Percentiles rank a stretch among this genome's conserved stretches.
Conservation (phyloP, 805 yeast genomes). For the Yarrowia sp. region DNA sequence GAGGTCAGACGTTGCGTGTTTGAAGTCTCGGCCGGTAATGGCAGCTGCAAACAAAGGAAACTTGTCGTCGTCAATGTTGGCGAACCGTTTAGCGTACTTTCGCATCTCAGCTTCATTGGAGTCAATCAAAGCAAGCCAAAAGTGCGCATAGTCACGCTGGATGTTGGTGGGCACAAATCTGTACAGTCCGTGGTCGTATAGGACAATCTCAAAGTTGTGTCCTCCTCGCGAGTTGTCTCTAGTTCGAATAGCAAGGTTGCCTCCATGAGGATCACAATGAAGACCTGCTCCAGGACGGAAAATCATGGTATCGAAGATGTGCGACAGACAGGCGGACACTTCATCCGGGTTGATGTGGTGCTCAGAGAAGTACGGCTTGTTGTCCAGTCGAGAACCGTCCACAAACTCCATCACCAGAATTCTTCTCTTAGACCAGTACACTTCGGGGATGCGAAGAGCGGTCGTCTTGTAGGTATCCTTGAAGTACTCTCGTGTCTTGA, state of each 20-base stretch:
- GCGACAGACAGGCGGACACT: slow-evolving; percentile 82
- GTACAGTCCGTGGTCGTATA: slow-evolving; percentile 94
- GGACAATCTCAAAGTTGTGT: slow-evolving; percentile 84
- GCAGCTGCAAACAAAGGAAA: slow-evolving; percentile 89
- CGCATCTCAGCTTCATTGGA: slow-evolving; percentile 65
- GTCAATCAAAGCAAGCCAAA: slow-evolving; percentile 88
- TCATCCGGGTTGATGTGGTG: slow-evolving; percentile 69
- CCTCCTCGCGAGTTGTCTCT: slow-evolving; percentile 38
- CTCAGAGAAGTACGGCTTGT: slow-evolving; percentile 58
- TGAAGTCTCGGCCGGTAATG: slow-evolving; percentile 88
- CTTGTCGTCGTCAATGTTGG: slow-evolving; percentile 71
- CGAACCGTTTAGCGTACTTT: slow-evolving; percentile 70
- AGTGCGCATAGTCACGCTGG: slow-evolving; percentile 80
- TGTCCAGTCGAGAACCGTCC: slow-evolving; percentile 79
- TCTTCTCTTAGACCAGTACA: slow-evolving; percentile 63
- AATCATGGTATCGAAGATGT: slow-evolving; percentile 91
- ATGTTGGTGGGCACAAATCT: slow-evolving; percentile 74
- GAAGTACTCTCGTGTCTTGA: slow-evolving; percentile 67
- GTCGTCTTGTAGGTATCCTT: slow-evolving; percentile 54
- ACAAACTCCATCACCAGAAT: slow-evolving; percentile 85
- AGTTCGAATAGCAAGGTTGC: slow-evolving; percentile 79
- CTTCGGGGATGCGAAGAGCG: slow-evolving; percentile 75
- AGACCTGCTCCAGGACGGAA: slow-evolving; percentile 88
- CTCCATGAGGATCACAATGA: slow-evolving; percentile 99
- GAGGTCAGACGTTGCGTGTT: slow-evolving; percentile 61